Evolutionary conservation across 2,329 filamentous ascomycete species (phyloP), one percentile per base, ranked within the genome.

Genomic region (Pseudocercospora eumusae): DNA sequence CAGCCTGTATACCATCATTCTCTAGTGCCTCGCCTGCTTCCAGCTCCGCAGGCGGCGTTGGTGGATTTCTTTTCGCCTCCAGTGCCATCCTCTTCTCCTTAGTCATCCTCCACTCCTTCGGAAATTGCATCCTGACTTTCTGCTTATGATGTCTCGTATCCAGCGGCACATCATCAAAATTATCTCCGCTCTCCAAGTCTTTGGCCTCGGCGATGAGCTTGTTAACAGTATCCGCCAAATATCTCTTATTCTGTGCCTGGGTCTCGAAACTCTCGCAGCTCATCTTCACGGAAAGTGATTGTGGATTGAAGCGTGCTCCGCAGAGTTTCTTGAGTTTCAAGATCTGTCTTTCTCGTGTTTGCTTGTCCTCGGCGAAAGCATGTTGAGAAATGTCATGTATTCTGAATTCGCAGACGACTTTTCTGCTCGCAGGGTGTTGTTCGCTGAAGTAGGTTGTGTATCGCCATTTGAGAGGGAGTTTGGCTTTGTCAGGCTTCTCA

Each of bases 401-500:
- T 83, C 86, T 56, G 78, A 98, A 96, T 75, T 97, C 91, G 59
- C 98, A 87, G 11, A 98, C 93, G 20, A 99, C 93, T 82, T 99
- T 99, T 74, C 87, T 88, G 77, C 92, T 87, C 2, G 93, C 92
- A 0, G 95, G 93, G 79, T 99, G 96, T 60, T 85, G 82, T 78
- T 98, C 95, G 71, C 93, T 93, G 84, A 99, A 89, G 79, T 98
- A 98, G 40, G 89, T 93, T 15, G 95, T 99, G 81, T 96, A 97
- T 71, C 95, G 89, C 86, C 97, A 99, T 71, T 93, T 89, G 61
- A 99, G 86, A 50, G 92, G 86, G 70, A 90, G 83, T 28, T 82
- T 76, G 13, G 84, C 83, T 5, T n/a, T 20, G 18, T 64, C 18
- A 1, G 93, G 92, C 2, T 87, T 85, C 64, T 83, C 79, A 75